Percentiles rank a stretch among this genome's conserved stretches.
Evolutionary conservation across 129 eudicot genomes (phyloP).

Genomic region (Logfia minima): DNA sequence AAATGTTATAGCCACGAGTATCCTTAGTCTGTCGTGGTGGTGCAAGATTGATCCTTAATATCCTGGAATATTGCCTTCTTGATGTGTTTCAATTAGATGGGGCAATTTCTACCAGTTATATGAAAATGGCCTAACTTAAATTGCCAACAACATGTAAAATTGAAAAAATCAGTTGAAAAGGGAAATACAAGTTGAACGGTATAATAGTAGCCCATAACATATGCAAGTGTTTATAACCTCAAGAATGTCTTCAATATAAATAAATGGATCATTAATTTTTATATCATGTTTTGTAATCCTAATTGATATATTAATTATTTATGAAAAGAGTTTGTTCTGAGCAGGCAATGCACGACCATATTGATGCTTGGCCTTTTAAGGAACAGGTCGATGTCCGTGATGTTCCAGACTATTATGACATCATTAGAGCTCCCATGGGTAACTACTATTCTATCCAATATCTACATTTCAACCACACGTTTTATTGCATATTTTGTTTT

Average conservation of each 20-base stretch:
- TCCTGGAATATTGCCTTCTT: not conserved
- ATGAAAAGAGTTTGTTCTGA: conserved; percentile 13
- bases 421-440: conserved; percentile 97
- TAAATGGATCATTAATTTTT: conserved; percentile 1
- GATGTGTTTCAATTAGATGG: not conserved
- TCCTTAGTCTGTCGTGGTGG: no score
- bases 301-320: not conserved
- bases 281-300: not conserved
- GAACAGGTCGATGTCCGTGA: conserved; percentile 93
- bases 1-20: no score
- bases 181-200: not conserved
- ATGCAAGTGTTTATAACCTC: conserved; percentile 5
- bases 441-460: conserved; percentile 24
- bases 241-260: not conserved
- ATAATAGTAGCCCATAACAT: not conserved
- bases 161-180: not conserved
- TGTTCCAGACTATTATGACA: conserved; percentile 95
- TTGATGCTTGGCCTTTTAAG: conserved; percentile 96
- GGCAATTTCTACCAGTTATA: not conserved
- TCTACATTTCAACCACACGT: not conserved
- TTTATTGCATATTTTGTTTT: not conserved
- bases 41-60: not conserved
- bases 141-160: not conserved
- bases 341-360: conserved; percentile 86
- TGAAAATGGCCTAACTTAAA: not conserved